Evolutionary conservation across 805 yeast species (phyloP), one percentile per base, ranked within the genome.

Genomic region (Kluyveromyces lactis): DNA sequence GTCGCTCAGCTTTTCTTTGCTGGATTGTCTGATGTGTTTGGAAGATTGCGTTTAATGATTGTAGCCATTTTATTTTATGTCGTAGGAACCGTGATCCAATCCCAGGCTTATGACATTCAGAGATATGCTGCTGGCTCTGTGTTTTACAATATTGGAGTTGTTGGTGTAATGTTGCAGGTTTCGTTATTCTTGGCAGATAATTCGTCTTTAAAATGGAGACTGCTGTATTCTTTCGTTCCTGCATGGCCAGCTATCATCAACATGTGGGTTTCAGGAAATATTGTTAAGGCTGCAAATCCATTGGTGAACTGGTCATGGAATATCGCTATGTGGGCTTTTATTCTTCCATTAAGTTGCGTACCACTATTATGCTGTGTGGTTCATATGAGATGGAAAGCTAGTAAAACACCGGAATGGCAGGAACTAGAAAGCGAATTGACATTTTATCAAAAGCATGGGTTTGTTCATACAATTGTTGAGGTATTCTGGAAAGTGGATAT

Each of bases 191-290:
- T 77, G 43, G 77, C 85, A 2, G 94, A 83, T 58, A 68, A 75
- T 52, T 79, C 89, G 6, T 67, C 71, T 45, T 66, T 82, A 51
- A 79, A 75, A 55, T 79, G 86, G 82, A 75, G 92, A 66, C 68
- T 82, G 49, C 66, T 75, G 33, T 72, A 69, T 48, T 73, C 81
- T 26, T 76, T 79, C 47, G 63, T 78, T 27, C 86, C 89, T 18
- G 75, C 86, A 3, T 66, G 77, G 51, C 90, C 90, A 2, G 79
- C 72, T 50, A 74, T 83, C 50, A 77, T 84, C 60, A 83, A 80
- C 60, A 79, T 90, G 12, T 84, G 92, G 92, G 69, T 81, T 41
- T 62, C 79, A 21, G 90, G 86, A 53, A 65, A 77, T 49, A 66
- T 83, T 36, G 60, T 72, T n/a, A 46, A 56, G 7, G 62, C 62